A percentile compares a stretch with the other conserved stretches of the same genome.
Evolutionary conservation across 306 rosid genomes (phyloP).

Genomic region (Senna siamea): DNA sequence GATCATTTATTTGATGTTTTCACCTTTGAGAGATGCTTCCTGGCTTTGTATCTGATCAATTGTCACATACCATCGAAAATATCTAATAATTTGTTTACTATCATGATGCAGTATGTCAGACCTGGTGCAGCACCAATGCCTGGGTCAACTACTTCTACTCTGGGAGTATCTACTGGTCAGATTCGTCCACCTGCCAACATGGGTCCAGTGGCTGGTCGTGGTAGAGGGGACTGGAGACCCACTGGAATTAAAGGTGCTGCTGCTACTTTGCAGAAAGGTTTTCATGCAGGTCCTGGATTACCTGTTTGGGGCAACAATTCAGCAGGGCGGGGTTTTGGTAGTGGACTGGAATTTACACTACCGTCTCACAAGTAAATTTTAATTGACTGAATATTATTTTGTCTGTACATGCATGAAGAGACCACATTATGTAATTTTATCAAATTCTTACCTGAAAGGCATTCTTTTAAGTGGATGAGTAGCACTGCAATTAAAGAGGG

Average conservation of each 20-base stretch:
- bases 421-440: constrained; percentile 31
- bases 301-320: constrained; percentile 79
- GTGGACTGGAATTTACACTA: constrained; percentile 94
- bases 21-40: constrained; percentile 2
- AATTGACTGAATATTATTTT: constrained; percentile 17
- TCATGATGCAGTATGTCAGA: constrained; percentile 80
- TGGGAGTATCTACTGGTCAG: constrained; percentile 82
- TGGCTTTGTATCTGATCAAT: constrained; percentile 25
- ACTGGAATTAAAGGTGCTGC: constrained; percentile 63
- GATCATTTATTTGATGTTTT: background rate
- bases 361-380: constrained; percentile 94
- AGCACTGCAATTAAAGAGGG: constrained; percentile 18
- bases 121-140: constrained; percentile 89
- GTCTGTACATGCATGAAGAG: constrained; percentile 14
- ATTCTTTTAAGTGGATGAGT: constrained; percentile 23
- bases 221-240: constrained; percentile 99
- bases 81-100: constrained; percentile 30
- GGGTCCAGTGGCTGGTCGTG: constrained; percentile 78
- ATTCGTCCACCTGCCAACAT: constrained; percentile 78
- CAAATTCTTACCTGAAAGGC: constrained; percentile 20
- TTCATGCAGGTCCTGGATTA: constrained; percentile 76
- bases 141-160: constrained; percentile 68
- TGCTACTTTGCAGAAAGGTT: constrained; percentile 69
- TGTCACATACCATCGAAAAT: constrained; percentile 6
- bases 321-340: constrained; percentile 86